Base-by-base conservation (phyloP, 768 basidiomycete genomes). In the Lactifluus pinguis region DNA sequence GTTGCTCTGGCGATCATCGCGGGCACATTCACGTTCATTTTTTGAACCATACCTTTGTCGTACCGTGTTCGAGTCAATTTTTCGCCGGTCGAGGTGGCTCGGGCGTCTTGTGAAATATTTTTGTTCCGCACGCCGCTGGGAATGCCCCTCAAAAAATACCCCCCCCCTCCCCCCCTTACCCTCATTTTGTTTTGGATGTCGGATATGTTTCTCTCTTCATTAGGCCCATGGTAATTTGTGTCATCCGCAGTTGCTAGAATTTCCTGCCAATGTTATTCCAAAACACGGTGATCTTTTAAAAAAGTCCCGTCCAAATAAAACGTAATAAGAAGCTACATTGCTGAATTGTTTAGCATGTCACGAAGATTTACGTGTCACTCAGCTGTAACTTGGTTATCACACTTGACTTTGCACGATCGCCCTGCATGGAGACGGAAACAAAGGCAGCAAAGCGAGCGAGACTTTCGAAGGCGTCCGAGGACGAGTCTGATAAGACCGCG, bases 1-100 rank as follows among this genome's bases (percentile, higher is more conserved):
- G 44, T 57, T 7, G 60, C 65, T 2, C 59, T 66, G 17, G 49
- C 59, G 5, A 44, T 58, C 15, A 42, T 65, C 29, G 65, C 65
- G 5, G 49, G 42, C 39, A 49, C 57, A 10, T 59, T 66, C 45
- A 61, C 56, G n/a, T 44, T 64, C 32, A n/a, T 59, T 9, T 42
- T 60, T 38, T 66, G 45, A 64, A 19, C 36, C 6, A 39, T 21
- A 13, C 13, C 21, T 53, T 52, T 25, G 25, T 2, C 25, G 21
- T 49, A 41, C 7, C 15, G 21, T 25, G 9, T 2, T 36, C 25
- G 50, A 15, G 30, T 19, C 14, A 17, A 17, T 21, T 19, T 25
- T 42, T 45, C 49, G 42, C 38, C 42, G 38, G 34, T n/a, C 4
- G 60, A 17, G 17, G 42, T 55, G 10, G 36, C 49, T 51, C 50